Evolutionary conservation across 1,284 basidiomycete genomes (phyloP).

Genomic region (Irpex sp.): DNA sequence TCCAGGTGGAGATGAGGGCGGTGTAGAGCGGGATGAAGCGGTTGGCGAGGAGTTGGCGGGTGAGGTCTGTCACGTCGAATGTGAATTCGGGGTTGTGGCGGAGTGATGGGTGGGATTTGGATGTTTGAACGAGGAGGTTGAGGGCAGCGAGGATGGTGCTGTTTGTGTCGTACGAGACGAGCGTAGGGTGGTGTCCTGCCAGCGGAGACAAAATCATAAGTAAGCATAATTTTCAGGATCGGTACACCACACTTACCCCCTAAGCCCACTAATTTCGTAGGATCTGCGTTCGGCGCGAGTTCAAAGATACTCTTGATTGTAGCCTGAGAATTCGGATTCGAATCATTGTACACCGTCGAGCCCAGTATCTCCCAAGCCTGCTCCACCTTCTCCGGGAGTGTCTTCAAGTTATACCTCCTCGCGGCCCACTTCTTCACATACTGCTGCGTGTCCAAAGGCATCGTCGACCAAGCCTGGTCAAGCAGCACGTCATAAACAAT

Average conservation of each 20-base stretch:
- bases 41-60: constrained; percentile 40
- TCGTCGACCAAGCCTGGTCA: constrained; percentile 39
- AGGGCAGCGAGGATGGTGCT: constrained; percentile 34
- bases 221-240: too few species aligned
- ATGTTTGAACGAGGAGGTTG: constrained; percentile 30
- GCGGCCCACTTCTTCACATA: constrained; percentile 34
- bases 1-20: constrained; percentile 29
- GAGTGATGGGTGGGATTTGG: constrained; percentile 19
- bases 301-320: constrained; percentile 41
- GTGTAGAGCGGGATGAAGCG: constrained; percentile 34
- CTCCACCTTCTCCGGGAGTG: constrained; percentile 24
- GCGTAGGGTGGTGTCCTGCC: constrained; percentile 32
- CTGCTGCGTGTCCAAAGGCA: constrained; percentile 26
- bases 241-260: too few species aligned
- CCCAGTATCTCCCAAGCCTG: constrained; percentile 36
- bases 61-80: constrained; percentile 39
- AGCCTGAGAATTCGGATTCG: constrained; percentile 30
- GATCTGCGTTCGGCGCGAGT: constrained; percentile 22
- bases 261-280: background rate
- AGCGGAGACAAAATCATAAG: too few species aligned
- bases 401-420: constrained; percentile 32
- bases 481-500: constrained; percentile 40
- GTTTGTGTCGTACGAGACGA: constrained; percentile 37
- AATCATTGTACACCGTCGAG: constrained; percentile 37
- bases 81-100: constrained; percentile 30